Evolutionary conservation across 768 basidiomycete species (phyloP).

Genomic region (Tylopilus plumbeoviolaceoides): DNA sequence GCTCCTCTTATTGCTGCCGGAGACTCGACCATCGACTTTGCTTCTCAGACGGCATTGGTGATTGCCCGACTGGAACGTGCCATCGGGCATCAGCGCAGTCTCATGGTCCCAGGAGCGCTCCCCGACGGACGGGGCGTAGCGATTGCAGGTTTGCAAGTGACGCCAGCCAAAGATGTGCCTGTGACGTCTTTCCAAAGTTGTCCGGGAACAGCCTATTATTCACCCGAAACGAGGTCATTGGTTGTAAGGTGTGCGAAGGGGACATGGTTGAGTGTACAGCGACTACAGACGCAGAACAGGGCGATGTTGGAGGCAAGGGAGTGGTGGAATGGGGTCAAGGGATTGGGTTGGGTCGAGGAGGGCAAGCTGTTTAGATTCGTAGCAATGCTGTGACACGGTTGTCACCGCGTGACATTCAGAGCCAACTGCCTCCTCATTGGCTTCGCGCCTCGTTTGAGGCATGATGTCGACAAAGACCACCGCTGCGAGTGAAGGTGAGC

Average conservation of each 20-base stretch:
- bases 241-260: conserved; percentile 53
- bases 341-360: conserved; percentile 25
- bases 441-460: too few species aligned
- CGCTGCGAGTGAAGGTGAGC: too few species aligned
- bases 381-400: too few species aligned
- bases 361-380: conserved; percentile 12
- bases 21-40: conserved; percentile 17
- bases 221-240: conserved; percentile 37
- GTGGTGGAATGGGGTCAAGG: conserved; percentile 75
- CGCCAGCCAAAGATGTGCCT: conserved; percentile 1
- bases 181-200: background rate
- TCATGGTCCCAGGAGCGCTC: conserved; percentile 20
- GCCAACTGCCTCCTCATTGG: too few species aligned
- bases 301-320: conserved; percentile 51
- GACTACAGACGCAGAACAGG: conserved; percentile 61
- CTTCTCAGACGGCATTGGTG: conserved; percentile 16
- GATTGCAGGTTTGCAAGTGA: conserved; percentile 18
- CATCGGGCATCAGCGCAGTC: conserved; percentile 28
- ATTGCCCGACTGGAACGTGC: conserved; percentile 24
- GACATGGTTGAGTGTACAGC: conserved; percentile 49
- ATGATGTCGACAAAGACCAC: too few species aligned
- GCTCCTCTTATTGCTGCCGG: conserved; percentile 41
- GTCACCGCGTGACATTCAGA: too few species aligned
- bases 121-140: conserved; percentile 25
- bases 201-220: conserved; percentile 44